These are phyloP conservation scores for Trichopus zeylanicus DNA, from an alignment of 116 monocot genomes.

Conservation along the genomic window DNA sequence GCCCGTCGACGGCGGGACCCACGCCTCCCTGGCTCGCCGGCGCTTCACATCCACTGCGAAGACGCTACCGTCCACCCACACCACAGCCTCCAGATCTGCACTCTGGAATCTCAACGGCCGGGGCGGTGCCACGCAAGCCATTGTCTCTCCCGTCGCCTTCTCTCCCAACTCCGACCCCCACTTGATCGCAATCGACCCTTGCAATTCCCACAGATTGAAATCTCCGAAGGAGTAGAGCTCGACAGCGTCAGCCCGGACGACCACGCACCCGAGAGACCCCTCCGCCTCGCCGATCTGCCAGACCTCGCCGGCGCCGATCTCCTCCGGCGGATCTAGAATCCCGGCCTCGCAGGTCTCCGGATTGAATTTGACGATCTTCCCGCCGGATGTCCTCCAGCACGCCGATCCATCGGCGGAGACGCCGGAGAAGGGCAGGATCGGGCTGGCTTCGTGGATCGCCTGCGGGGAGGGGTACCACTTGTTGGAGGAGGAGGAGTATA, in stretches of 20 bases:
- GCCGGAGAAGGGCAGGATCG: not conserved
- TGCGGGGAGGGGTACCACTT: no score
- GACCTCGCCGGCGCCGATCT: not conserved
- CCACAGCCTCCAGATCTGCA: conserved; percentile 13
- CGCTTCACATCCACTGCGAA: conserved; percentile 9
- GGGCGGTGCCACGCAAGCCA: conserved; percentile 8
- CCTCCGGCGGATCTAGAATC: not conserved
- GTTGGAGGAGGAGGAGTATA: no score
- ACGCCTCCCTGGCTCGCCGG: conserved; percentile 5
- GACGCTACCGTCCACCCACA: conserved; percentile 12
- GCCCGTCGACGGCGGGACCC: not conserved
- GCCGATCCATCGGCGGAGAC: conserved; percentile 8
- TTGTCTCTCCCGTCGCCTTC: conserved; percentile 2
- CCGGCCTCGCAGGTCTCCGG: conserved; percentile 4
- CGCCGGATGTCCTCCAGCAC: conserved; percentile 5
- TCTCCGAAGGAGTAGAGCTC: not conserved
- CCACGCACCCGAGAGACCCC: not conserved
- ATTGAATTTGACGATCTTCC: conserved; percentile 1
- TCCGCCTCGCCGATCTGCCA: no score
- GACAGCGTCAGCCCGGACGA: not conserved
- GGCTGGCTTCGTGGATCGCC: not conserved
- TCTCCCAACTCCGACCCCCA: no score
- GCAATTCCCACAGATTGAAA: conserved; percentile 1
- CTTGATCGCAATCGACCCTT: no score
- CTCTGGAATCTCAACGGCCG: conserved; percentile 21